Evolutionary conservation across 164 flowering plant genomes (phyloP).

Genomic region (Vitis labrusca): DNA sequence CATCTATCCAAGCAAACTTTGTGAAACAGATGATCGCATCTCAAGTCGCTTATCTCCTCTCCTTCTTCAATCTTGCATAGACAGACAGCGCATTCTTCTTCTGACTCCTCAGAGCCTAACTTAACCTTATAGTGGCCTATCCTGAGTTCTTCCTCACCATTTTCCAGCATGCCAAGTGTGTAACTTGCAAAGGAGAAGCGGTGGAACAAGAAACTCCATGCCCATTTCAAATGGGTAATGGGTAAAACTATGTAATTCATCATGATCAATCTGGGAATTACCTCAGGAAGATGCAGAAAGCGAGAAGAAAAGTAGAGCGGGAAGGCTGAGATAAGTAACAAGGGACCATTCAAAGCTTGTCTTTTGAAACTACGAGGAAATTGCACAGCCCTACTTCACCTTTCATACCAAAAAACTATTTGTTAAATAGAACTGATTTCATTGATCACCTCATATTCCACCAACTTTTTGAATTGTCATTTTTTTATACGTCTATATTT

Average conservation of each 20-base stretch:
- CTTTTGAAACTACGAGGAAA: no score
- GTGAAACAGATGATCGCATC: constrained; percentile 7
- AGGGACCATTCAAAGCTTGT: not conserved
- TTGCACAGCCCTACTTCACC: no score
- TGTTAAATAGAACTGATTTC: no score
- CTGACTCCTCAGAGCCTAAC: not conserved
- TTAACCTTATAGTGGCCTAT: not conserved
- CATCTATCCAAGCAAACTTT: constrained; percentile 5
- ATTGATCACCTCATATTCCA: no score
- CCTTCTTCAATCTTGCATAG: not conserved
- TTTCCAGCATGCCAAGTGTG: not conserved
- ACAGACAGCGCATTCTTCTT: not conserved
- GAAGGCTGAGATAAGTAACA: not conserved
- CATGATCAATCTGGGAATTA: not conserved
- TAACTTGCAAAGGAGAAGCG: not conserved
- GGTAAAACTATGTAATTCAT: not conserved
- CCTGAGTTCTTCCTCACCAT: not conserved
- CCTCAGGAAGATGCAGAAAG: not conserved
- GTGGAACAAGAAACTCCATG: not conserved
- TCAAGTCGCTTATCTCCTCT: not conserved
- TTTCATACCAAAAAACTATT: no score
- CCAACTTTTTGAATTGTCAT: no score
- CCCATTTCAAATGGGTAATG: not conserved
- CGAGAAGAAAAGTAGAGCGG: not conserved
- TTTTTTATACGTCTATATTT: no score